Base-by-base conservation (phyloP, 2,329 filamentous ascomycete genomes). In the Fusarium liriodendri region DNA sequence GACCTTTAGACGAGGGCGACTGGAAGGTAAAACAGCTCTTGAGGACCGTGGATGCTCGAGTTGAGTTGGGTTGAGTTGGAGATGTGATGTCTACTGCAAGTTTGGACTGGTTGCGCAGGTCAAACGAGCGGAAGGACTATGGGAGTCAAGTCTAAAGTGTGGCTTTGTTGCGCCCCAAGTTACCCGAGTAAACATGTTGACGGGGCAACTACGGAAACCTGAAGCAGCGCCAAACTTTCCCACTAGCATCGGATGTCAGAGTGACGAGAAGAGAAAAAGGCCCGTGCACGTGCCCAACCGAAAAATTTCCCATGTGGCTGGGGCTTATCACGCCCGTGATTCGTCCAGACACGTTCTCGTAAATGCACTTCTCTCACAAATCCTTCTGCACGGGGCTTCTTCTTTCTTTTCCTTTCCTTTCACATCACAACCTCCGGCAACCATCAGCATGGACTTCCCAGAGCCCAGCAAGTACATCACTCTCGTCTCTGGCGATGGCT, bases 401-500 rank as follows among this genome's bases (percentile, higher is more conserved):
- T 65, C 64, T 37, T 61, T 42, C 60, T 45, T 62, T 57, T 68
- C 66, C 45, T 58, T 64, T 62, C 45, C 45, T 58, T 64, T 62
- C 45, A 63, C 61, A 55, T 40, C 54, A 62, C 62, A 57, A 25
- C 60, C 25, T 4, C 60, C 10, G 16, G 25, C 40, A 62, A 33
- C 27, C 57, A 27, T 40, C 73, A 58, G 63, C 50, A 80, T 80
- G 79, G 77, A 77, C 61, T 50, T 71, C 13, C 73, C 73, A 37
- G 60, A 67, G 25, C 77, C 79, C 58, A 90, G 88, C 83, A 91
- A 94, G 79, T 95, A 95, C 82, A 89, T 95, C 74, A 95, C 94
- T 6, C 89, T 96, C 62, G 87, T 95, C 47, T 95, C 93, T 1
- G 88, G 87, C 75, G 94, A 96, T 82, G 92, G 90, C 77, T 95